Percentiles rank a stretch among this genome's conserved stretches.
phyloP scores from a whole-genome alignment of 768 basidiomycete species.

The Rickenella mellea region DNA sequence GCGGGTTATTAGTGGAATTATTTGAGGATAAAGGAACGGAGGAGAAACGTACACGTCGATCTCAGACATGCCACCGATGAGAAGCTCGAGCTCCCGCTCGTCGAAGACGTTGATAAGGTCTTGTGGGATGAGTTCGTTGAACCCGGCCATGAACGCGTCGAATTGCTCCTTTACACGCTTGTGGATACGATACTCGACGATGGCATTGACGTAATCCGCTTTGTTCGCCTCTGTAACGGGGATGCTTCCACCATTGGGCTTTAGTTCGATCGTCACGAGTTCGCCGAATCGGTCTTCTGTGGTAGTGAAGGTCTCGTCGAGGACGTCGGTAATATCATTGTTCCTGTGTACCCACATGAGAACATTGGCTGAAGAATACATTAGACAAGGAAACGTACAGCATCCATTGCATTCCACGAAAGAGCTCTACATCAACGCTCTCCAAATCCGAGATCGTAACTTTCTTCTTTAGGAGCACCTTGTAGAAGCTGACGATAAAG shows the following conservation, averaged over 20 bases:
- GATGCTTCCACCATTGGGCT: conserved; percentile 76
- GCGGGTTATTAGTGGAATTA: conserved; percentile 2
- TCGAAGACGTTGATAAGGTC: conserved; percentile 98
- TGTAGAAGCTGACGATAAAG: conserved; percentile 99
- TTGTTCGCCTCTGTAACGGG: conserved; percentile 96
- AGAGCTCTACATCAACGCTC: conserved; percentile 91
- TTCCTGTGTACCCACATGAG: conserved; percentile 44
- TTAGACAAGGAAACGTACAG: conserved; percentile 46
- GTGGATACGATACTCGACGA: conserved; percentile 96
- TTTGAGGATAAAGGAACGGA: background rate
- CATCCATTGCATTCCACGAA: conserved; percentile 98
- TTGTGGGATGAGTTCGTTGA: conserved; percentile 97
- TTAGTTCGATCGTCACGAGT: conserved; percentile 94
- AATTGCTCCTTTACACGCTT: conserved; percentile 98
- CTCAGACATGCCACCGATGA: conserved; percentile 99
- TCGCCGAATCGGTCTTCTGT: conserved; percentile 98
- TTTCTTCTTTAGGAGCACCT: conserved; percentile 99
- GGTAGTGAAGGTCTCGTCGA: conserved; percentile 96
- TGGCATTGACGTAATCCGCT: conserved; percentile 91
- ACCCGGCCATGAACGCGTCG: conserved; percentile 99
- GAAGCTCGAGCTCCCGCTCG: conserved; percentile 91
- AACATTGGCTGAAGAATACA: conserved; percentile 3
- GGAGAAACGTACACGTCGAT: conserved; percentile 81
- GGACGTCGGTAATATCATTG: conserved; percentile 96
- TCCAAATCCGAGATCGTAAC: conserved; percentile 89